Evolutionary conservation across 805 yeast species (phyloP).

Genomic region (Wickerhamomyces ciferrii): DNA sequence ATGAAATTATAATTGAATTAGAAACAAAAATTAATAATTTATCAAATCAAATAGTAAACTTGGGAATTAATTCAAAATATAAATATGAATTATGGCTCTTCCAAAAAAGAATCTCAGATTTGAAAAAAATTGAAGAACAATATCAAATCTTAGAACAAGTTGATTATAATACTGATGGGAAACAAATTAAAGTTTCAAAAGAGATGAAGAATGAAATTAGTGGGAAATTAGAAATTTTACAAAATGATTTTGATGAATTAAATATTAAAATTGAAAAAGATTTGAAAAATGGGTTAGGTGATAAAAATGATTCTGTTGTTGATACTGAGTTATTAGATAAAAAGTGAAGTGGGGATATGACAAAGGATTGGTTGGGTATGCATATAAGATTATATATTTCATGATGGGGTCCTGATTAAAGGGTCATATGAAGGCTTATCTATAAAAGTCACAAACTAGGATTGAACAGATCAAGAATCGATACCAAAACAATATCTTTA

Average conservation of each 20-base stretch:
- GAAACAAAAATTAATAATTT: neutral
- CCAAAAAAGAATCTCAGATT: neutral
- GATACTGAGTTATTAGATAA: neutral
- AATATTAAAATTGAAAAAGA: neutral
- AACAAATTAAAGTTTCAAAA: neutral
- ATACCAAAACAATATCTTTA: too few relatives aligned
- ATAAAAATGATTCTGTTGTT: neutral
- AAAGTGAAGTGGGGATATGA: too few relatives aligned
- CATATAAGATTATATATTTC: too few relatives aligned
- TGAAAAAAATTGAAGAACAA: constrained; percentile 1
- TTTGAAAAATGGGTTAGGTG: neutral
- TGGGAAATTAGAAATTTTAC: neutral
- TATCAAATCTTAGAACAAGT: constrained; percentile 1
- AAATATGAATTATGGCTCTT: neutral
- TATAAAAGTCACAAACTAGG: too few relatives aligned
- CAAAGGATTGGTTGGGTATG: too few relatives aligned
- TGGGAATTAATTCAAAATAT: neutral
- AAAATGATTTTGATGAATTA: neutral
- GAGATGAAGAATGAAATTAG: neutral
- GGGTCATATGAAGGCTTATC: too few relatives aligned
- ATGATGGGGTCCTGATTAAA: too few relatives aligned
- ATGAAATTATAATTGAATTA: neutral
- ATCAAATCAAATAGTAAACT: neutral
- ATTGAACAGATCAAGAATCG: too few relatives aligned
- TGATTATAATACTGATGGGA: neutral